Conservation (phyloP, 2,329 filamentous ascomycete species). For the Sporothrix pseudoabietina region DNA sequence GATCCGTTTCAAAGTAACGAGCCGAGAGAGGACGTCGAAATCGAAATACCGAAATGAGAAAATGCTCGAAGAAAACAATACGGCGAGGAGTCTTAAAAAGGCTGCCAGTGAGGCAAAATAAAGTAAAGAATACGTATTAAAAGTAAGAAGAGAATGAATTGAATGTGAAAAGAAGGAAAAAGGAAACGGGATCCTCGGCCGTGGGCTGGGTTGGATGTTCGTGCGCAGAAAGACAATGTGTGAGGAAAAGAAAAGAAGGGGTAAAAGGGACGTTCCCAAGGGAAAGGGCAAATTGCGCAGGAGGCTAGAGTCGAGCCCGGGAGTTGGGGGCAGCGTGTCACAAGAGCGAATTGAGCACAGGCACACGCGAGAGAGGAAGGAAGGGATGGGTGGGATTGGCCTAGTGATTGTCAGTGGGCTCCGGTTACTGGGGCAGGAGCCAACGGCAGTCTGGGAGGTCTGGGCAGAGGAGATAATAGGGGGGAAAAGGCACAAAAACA, state of each 20-base stretch:
- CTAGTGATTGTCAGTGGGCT: constrained; percentile 1
- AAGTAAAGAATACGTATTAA: constrained; percentile 9
- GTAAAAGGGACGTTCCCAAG: neutral
- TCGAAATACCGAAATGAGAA: neutral
- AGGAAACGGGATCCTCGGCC: neutral
- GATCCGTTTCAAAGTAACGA: constrained; percentile 12
- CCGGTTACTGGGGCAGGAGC: constrained; percentile 24
- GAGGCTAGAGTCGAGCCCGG: neutral
- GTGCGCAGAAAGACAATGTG: neutral
- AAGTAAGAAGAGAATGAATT: constrained; percentile 2
- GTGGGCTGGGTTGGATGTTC: neutral
- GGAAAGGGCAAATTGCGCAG: constrained; percentile 6
- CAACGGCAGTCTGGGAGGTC: neutral
- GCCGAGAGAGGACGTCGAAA: neutral
- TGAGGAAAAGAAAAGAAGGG: constrained; percentile 8
- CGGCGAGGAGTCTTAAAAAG: neutral
- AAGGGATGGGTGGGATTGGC: neutral
- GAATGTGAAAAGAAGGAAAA: constrained; percentile 10
- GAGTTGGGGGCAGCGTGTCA: neutral
- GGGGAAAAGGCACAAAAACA: neutral
- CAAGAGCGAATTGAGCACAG: neutral
- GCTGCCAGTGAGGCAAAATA: neutral
- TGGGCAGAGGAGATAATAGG: neutral
- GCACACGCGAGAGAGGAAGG: constrained; percentile 5
- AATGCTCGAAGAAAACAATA: constrained; percentile 11